Evolutionary conservation across 2,329 filamentous ascomycete genomes (phyloP).

Genomic region (Fusarium haematococcum): DNA sequence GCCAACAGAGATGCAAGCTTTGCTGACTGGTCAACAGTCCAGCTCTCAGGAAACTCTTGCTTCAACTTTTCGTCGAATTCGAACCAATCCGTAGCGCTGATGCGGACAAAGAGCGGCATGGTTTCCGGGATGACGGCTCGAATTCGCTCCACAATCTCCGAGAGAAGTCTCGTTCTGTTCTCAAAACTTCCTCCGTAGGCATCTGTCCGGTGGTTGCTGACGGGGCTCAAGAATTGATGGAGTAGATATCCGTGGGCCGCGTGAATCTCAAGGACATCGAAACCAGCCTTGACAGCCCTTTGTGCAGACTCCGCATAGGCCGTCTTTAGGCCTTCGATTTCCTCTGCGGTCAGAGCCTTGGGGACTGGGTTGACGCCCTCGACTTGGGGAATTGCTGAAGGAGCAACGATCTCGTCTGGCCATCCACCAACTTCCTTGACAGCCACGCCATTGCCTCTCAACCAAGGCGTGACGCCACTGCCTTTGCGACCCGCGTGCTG

Average conservation of each 20-base stretch:
- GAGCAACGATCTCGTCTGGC: constrained; percentile 61
- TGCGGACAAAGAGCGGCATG: constrained; percentile 79
- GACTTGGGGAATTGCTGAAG: constrained; percentile 58
- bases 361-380: constrained; percentile 65
- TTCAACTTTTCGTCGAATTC: constrained; percentile 59
- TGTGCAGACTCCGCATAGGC: constrained; percentile 66
- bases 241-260: constrained; percentile 85
- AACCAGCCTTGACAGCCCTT: constrained; percentile 72
- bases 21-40: constrained; percentile 74
- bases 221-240: constrained; percentile 75
- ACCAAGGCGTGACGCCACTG: constrained; percentile 68
- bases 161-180: constrained; percentile 74
- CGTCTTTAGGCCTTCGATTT: constrained; percentile 70
- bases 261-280: constrained; percentile 78
- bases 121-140: constrained; percentile 71
- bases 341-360: constrained; percentile 68
- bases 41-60: constrained; percentile 64
- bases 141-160: constrained; percentile 75
- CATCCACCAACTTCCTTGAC: constrained; percentile 62
- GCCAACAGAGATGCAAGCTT: constrained; percentile 73
- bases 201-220: constrained; percentile 72
- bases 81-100: constrained; percentile 81
- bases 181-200: constrained; percentile 75
- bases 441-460: constrained; percentile 68
- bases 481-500: constrained; percentile 79